Base-by-base conservation (phyloP, 164 flowering plant genomes). In the Sedum album region DNA sequence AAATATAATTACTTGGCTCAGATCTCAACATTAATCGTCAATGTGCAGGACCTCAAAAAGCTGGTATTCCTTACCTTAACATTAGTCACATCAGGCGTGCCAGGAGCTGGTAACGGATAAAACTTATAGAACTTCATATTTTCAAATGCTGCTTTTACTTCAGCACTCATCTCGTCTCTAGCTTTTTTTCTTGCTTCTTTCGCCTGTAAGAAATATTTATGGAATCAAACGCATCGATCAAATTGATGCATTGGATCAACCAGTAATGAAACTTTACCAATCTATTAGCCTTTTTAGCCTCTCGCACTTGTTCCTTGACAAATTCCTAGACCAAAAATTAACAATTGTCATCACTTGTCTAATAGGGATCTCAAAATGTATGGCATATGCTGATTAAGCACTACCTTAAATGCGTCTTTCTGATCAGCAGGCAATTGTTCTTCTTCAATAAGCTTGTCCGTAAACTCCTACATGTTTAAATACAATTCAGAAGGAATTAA, bases 91-190 rank as follows among this genome's bases (percentile, higher is more conserved):
- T 91, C 97, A 26, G 99, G 99, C 48, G 91, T 70, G 70, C 87
- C 93, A 11, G 91, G 84, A 44, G 95, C 76, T 31, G 77, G 70
- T 42, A 88, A 88, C 18, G 99, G 99, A 74, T 95, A 95, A 78
- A 90, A 95, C 76, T 95, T 95, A 84, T 90, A 92, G 73, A 95
- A 89, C 73, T 68, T 79, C 85, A 92, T 92, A 51, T 72, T 82
- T 73, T 89, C 73, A 75, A 75, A 83, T 57, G 91, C 97, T 35
- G 78, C 75, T 74, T 75, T 92, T 9, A 77, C 77, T 65, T 88
- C 93, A 71, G 76, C 89, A 68, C 81, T 86, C 95, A 93, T 86
- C 73, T 90, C 95, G 68, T 82, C 93, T 60, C 80, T 14, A 23
- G 89, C 88, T 64, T 83, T 90, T 68, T 73, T 86, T 31, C 93